Base-by-base conservation (phyloP, 108 stramenopile genomes). In the Seminavis robusta region DNA sequence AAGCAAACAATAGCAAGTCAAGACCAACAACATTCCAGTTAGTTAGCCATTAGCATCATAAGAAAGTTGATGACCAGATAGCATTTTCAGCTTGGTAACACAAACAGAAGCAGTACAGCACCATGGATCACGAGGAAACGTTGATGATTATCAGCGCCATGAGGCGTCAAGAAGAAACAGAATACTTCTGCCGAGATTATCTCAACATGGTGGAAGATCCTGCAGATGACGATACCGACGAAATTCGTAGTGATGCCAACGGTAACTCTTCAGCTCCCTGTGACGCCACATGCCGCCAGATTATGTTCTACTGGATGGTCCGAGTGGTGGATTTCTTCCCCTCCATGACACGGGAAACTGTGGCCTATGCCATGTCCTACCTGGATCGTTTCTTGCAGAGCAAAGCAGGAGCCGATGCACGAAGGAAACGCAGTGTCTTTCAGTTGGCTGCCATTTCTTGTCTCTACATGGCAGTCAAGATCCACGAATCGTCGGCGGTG, bases 221-320 rank as follows among this genome's bases (percentile, higher is more conserved):
- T n/a, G n/a, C n/a, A n/a, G n/a, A n/a, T n/a, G n/a, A n/a, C n/a
- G 36, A 39, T 34, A 38, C 48, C 3, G 11, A 5, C 33, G 21
- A 56, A 56, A 30, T 30, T 33, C 9, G 19, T 20, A 11, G 40
- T 36, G 27, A 45, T 46, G n/a, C 26, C 33, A 17, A 6, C 11
- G 3, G 26, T 8, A 26, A 32, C 52, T 4, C 8, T 53, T 16
- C 52, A 50, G 5, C 37, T 21, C 37, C 11, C 10, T 43, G 77
- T 13, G 80, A 81, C 33, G 51, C 45, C 3, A 69, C 70, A 41
- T 81, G 80, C 41, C 72, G 76, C 13, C 40, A 33, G 4, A 73
- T 70, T 38, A 88, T 88, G 67, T 65, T 57, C 6, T 61, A 61
- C 20, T 88, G 87, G 87, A 82, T 73, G 44, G 65, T 69, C 26